Evolutionary conservation across 345 rosid species (phyloP).

Genomic region (Euclidium syriacum): DNA sequence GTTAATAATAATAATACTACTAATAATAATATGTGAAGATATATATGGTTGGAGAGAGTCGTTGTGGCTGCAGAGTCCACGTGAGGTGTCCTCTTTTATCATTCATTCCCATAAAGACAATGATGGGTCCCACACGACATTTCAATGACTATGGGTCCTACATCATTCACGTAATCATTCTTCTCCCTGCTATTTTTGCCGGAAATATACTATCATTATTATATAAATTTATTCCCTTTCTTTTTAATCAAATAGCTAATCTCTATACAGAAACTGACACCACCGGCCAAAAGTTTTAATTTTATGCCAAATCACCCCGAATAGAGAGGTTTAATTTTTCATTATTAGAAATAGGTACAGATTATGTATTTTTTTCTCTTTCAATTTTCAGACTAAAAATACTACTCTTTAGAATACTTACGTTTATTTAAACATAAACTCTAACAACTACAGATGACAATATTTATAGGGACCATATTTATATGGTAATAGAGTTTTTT

Average conservation of each 20-base stretch:
- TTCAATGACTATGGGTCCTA: conserved; percentile 37
- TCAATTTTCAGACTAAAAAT: too few relatives aligned
- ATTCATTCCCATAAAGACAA: conserved; percentile 97
- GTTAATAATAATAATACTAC: neutral
- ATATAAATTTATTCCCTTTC: neutral
- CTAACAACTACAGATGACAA: too few relatives aligned
- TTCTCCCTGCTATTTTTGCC: conserved; percentile 30
- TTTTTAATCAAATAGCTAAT: neutral
- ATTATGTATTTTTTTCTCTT: too few relatives aligned
- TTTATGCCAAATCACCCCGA: too few relatives aligned
- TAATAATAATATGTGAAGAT: conserved; percentile 25
- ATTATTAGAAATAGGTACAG: too few relatives aligned
- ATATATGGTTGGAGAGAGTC: conserved; percentile 69
- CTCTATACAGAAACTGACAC: neutral
- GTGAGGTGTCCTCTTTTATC: conserved; percentile 98
- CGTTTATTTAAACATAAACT: too few relatives aligned
- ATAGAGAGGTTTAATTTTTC: too few relatives aligned
- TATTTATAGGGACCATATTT: too few relatives aligned
- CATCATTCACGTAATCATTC: conserved; percentile 82
- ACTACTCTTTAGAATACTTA: too few relatives aligned
- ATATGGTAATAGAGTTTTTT: too few relatives aligned
- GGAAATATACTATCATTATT: conserved; percentile 9
- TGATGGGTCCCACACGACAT: conserved; percentile 58
- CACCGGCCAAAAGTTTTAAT: neutral
- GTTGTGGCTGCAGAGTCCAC: conserved; percentile 98